These are phyloP conservation scores for Fusarium tricinctum DNA, from an alignment of 2,329 filamentous ascomycete genomes.

Conservation along the genomic window DNA sequence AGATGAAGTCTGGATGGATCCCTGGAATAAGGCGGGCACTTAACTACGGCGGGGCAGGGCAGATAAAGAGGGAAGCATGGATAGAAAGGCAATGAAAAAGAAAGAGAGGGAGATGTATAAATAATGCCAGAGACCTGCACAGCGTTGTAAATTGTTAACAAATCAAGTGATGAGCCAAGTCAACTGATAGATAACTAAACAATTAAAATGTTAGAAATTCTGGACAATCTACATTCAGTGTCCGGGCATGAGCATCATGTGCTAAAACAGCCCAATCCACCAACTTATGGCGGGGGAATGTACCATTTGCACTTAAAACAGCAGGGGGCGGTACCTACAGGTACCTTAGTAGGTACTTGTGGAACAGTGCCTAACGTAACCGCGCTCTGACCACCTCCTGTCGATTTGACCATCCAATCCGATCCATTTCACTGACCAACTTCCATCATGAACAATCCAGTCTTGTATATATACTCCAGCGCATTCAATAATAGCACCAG, in stretches of 20 bases:
- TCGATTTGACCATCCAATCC: not conserved
- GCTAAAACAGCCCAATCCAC: slow-evolving; percentile 10
- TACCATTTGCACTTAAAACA: slow-evolving; percentile 32
- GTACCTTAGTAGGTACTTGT: slow-evolving; percentile 42
- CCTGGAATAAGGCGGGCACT: slow-evolving; percentile 38
- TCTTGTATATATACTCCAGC: not conserved
- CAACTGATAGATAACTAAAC: not conserved
- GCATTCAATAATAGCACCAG: slow-evolving; percentile 3
- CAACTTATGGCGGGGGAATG: slow-evolving; percentile 37
- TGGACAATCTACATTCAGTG: slow-evolving; percentile 4
- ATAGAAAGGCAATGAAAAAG: not conserved
- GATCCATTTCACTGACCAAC: slow-evolving; percentile 19
- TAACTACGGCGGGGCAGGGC: slow-evolving; percentile 33
- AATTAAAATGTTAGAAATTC: not conserved
- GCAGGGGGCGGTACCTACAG: slow-evolving; percentile 19
- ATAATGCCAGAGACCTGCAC: no score
- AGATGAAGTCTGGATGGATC: slow-evolving; percentile 24
- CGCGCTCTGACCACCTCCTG: slow-evolving; percentile 29
- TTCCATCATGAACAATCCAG: slow-evolving; percentile 20
- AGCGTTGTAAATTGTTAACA: no score
- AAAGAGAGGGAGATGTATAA: not conserved
- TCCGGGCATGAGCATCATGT: slow-evolving; percentile 2
- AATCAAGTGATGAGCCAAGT: slow-evolving; percentile 17
- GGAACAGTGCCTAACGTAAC: slow-evolving; percentile 1
- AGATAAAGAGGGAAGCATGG: not conserved